phyloP scores from a whole-genome alignment of 2,329 filamentous ascomycete species.

The Fusarium sp. region DNA sequence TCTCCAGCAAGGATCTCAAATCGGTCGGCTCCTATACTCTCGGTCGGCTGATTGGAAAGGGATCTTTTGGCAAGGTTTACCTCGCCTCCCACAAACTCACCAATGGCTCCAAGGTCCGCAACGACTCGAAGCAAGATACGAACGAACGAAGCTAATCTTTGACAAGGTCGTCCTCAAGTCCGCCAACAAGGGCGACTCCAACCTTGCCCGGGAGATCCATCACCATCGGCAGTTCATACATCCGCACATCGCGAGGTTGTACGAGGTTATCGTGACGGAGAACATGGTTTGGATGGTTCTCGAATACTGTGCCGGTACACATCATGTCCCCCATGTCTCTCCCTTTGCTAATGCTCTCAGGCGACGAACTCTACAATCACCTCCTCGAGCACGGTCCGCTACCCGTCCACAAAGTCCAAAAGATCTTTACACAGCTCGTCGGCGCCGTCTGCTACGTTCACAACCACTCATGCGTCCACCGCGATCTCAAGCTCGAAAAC shows the following conservation, averaged over 20 bases:
- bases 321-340: neutral
- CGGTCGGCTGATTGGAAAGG: constrained; percentile 93
- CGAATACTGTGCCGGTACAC: constrained; percentile 90
- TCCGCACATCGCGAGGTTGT: constrained; percentile 94
- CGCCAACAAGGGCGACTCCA: constrained; percentile 93
- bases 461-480: constrained; percentile 93
- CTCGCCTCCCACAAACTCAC: constrained; percentile 96
- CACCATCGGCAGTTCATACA: constrained; percentile 98
- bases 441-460: constrained; percentile 97
- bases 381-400: constrained; percentile 88
- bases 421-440: constrained; percentile 94
- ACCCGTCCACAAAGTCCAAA: constrained; percentile 87
- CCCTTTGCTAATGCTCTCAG: constrained; percentile 57
- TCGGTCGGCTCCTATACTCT: constrained; percentile 95
- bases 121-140: neutral
- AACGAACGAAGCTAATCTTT: constrained; percentile 8
- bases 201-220: constrained; percentile 96
- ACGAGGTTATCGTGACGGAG: constrained; percentile 98
- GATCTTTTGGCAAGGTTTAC: constrained; percentile 98
- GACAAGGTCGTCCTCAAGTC: constrained; percentile 95
- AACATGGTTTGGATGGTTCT: constrained; percentile 93
- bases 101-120: constrained; percentile 90
- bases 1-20: constrained; percentile 89
- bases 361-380: constrained; percentile 97
- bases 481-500: constrained; percentile 90